A percentile compares a stretch with the other conserved stretches of the same genome.
These are phyloP conservation scores for Passiflora organensis DNA, from an alignment of 345 rosid genomes.

Conservation along the genomic window DNA sequence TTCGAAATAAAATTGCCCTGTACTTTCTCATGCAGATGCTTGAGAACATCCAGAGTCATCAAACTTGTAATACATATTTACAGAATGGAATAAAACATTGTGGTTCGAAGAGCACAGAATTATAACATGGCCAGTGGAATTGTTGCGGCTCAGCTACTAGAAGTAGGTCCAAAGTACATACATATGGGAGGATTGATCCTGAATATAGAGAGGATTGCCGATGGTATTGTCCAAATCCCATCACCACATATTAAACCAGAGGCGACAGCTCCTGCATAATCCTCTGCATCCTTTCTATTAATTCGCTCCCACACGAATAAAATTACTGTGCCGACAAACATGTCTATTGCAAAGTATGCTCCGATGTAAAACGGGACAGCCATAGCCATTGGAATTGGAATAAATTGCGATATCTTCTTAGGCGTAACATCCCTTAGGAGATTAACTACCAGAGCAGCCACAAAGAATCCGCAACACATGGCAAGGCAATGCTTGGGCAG, in stretches of 20 bases:
- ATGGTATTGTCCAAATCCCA: constrained; percentile 89
- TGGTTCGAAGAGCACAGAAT: too few species aligned
- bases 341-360: constrained; percentile 87
- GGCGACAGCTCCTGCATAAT: constrained; percentile 74
- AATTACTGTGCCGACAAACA: constrained; percentile 78
- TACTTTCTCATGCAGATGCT: neutral
- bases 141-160: constrained; percentile 27
- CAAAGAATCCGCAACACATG: constrained; percentile 64
- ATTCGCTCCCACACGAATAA: constrained; percentile 68
- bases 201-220: constrained; percentile 79
- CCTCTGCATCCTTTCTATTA: constrained; percentile 64
- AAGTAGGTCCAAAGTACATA: constrained; percentile 81
- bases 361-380: constrained; percentile 86
- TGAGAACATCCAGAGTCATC: neutral
- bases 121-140: constrained; percentile 7
- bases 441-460: constrained; percentile 55
- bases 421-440: constrained; percentile 70
- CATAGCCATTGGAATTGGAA: constrained; percentile 92
- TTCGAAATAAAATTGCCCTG: too few species aligned
- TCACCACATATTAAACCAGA: constrained; percentile 91
- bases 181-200: constrained; percentile 87
- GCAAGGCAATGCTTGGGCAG: constrained; percentile 77
- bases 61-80: constrained; percentile 11
- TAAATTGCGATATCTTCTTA: constrained; percentile 56
- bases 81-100: constrained; percentile 6